These are phyloP conservation scores for Aspergillus vadensis DNA, from an alignment of 2,329 filamentous ascomycete species.

Conservation along the genomic window DNA sequence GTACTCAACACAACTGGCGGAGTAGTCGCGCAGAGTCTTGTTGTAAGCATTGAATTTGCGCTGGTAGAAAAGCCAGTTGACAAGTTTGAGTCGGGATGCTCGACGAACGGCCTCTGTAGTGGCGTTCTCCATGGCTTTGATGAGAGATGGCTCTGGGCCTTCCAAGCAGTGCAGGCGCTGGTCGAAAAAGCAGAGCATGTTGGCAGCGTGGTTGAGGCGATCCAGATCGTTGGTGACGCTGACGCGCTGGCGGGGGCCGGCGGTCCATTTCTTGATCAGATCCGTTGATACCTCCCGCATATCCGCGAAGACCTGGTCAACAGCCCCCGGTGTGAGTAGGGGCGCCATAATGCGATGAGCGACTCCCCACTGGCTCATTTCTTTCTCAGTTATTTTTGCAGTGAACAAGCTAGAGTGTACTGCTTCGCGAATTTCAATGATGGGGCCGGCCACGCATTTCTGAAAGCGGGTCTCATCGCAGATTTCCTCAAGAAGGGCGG, in stretches of 20 bases:
- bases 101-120: constrained; percentile 61
- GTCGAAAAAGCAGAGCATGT: constrained; percentile 55
- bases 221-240: constrained; percentile 55
- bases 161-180: constrained; percentile 52
- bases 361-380: constrained; percentile 62
- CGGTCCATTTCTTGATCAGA: constrained; percentile 54
- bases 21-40: constrained; percentile 57
- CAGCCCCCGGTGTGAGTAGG: constrained; percentile 45
- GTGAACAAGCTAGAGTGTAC: constrained; percentile 70
- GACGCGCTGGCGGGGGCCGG: constrained; percentile 44
- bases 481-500: constrained; percentile 62
- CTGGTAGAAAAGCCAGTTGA: constrained; percentile 57
- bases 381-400: constrained; percentile 40
- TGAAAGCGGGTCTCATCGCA: constrained; percentile 67
- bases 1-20: constrained; percentile 58
- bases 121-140: constrained; percentile 57
- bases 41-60: constrained; percentile 58
- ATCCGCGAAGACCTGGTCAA: constrained; percentile 48
- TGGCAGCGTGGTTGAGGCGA: constrained; percentile 56
- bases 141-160: constrained; percentile 52
- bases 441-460: constrained; percentile 53
- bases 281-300: constrained; percentile 55
- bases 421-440: constrained; percentile 61
- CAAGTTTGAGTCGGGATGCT: constrained; percentile 52
- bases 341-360: constrained; percentile 57